Evolutionary conservation across 2,329 filamentous ascomycete species (phyloP).

Genomic region (Penicillium sp.): DNA sequence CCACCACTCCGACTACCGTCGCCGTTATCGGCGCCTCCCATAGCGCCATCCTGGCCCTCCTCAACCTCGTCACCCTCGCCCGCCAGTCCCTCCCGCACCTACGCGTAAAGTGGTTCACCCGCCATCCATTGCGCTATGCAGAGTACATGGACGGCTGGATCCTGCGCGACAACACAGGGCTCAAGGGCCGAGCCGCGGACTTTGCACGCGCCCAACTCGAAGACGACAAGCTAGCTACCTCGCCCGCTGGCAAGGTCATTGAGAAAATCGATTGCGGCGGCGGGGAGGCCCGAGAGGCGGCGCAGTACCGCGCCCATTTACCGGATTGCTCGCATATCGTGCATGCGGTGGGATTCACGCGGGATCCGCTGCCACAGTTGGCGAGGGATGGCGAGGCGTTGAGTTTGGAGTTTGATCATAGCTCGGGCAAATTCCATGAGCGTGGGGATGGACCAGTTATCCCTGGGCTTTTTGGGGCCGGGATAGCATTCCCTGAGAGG

Average conservation of each 20-base stretch:
- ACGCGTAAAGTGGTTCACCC: slow-evolving; percentile 62
- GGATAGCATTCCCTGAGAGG: slow-evolving; percentile 64
- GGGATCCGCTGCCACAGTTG: slow-evolving; percentile 53
- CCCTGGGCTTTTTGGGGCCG: slow-evolving; percentile 60
- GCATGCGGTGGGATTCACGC: slow-evolving; percentile 61
- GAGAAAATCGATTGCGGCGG: slow-evolving; percentile 49
- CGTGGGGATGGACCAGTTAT: slow-evolving; percentile 41
- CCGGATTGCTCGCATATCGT: slow-evolving; percentile 55
- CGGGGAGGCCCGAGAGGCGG: slow-evolving; percentile 41
- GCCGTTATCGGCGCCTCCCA: slow-evolving; percentile 65
- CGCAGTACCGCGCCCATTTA: slow-evolving; percentile 51
- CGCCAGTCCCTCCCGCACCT: slow-evolving; percentile 54
- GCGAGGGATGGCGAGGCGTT: slow-evolving; percentile 34
- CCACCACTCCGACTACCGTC: slow-evolving; percentile 44
- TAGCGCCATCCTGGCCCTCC: slow-evolving; percentile 63
- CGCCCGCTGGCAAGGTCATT: slow-evolving; percentile 51
- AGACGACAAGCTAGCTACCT: slow-evolving; percentile 49
- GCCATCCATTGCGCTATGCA: slow-evolving; percentile 63
- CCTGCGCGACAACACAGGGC: slow-evolving; percentile 64
- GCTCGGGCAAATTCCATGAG: slow-evolving; percentile 52
- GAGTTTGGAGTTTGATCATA: slow-evolving; percentile 34
- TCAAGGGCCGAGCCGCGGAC: slow-evolving; percentile 62
- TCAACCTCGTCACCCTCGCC: slow-evolving; percentile 60
- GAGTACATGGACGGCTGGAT: slow-evolving; percentile 66
- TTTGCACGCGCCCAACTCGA: slow-evolving; percentile 64